Conservation (phyloP, 495 filamentous ascomycete species). For the Penicillium goetzii region DNA sequence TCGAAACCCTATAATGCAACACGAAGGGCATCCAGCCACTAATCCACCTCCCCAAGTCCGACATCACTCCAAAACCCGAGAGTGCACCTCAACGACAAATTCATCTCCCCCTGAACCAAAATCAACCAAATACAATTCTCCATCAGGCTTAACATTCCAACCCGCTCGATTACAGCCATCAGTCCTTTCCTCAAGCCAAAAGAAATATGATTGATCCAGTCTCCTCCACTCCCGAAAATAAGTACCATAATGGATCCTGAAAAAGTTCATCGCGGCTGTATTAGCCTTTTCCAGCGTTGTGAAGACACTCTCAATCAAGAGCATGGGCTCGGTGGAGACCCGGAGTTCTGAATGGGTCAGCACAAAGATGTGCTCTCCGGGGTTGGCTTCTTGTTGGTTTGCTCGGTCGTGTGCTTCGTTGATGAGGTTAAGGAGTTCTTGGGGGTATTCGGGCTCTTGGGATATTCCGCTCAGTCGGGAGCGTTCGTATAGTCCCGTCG, state of each 20-base stretch:
- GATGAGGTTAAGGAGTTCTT: constrained; percentile 13
- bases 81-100: not conserved
- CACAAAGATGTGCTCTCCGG: not conserved
- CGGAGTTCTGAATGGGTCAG: not conserved
- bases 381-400: not conserved
- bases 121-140: not conserved
- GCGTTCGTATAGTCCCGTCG: not conserved
- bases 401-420: not conserved
- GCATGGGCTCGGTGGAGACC: not conserved
- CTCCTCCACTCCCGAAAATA: not conserved
- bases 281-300: constrained; percentile 13
- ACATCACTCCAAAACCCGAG: not conserved
- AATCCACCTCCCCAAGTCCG: not conserved
- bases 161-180: not conserved
- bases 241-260: not conserved
- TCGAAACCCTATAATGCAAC: too few species aligned
- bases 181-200: not conserved
- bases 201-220: constrained; percentile 4
- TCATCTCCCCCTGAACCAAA: not conserved
- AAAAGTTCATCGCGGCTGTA: constrained; percentile 2
- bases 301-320: not conserved
- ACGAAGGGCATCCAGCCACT: not conserved
- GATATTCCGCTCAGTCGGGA: not conserved
- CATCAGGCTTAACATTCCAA: not conserved
- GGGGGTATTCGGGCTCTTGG: constrained; percentile 5